phyloP scores from a whole-genome alignment of 1,284 basidiomycete species.

The Apiotrichum sp. region DNA sequence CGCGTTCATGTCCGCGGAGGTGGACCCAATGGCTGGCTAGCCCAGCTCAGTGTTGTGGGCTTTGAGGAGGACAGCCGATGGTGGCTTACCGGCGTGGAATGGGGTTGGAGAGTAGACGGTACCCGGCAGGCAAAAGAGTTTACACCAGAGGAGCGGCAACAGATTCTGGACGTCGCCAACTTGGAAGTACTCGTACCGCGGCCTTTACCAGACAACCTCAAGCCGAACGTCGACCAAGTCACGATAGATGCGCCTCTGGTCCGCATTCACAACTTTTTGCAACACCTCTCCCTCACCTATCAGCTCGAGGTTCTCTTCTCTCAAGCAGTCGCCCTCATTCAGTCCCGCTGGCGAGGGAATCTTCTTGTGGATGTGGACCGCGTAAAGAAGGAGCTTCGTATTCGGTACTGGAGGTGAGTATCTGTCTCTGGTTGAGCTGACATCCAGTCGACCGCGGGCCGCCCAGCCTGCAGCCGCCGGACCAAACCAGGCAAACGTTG shows the following conservation, averaged over 20 bases:
- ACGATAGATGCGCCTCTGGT: slow-evolving; percentile 38
- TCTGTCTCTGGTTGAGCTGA: neutral
- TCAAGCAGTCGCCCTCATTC: slow-evolving; percentile 32
- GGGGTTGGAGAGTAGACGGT: slow-evolving; percentile 32
- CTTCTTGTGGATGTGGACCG: slow-evolving; percentile 37
- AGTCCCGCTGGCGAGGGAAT: slow-evolving; percentile 33
- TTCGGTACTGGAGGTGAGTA: slow-evolving; percentile 35
- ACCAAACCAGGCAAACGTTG: slow-evolving; percentile 17
- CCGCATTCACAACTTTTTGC: slow-evolving; percentile 38
- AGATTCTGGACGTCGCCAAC: slow-evolving; percentile 40
- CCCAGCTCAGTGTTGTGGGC: slow-evolving; percentile 34
- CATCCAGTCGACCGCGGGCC: slow-evolving; percentile 16
- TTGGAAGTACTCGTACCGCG: slow-evolving; percentile 27
- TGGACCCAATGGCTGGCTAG: slow-evolving; percentile 29
- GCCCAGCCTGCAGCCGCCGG: slow-evolving; percentile 1
- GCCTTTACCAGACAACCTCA: slow-evolving; percentile 6
- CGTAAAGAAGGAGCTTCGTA: slow-evolving; percentile 22
- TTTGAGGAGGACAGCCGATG: slow-evolving; percentile 36
- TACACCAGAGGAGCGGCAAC: slow-evolving; percentile 30
- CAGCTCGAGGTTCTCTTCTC: slow-evolving; percentile 37
- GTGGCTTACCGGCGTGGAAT: slow-evolving; percentile 42
- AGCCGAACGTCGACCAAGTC: neutral
- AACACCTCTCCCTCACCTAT: slow-evolving; percentile 39
- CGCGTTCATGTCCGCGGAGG: slow-evolving; percentile 29
- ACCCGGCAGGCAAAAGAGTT: slow-evolving; percentile 12